Evolutionary conservation across 306 rosid species (phyloP), one percentile per base, ranked within the genome.

Genomic region (Clitoria ternatea): DNA sequence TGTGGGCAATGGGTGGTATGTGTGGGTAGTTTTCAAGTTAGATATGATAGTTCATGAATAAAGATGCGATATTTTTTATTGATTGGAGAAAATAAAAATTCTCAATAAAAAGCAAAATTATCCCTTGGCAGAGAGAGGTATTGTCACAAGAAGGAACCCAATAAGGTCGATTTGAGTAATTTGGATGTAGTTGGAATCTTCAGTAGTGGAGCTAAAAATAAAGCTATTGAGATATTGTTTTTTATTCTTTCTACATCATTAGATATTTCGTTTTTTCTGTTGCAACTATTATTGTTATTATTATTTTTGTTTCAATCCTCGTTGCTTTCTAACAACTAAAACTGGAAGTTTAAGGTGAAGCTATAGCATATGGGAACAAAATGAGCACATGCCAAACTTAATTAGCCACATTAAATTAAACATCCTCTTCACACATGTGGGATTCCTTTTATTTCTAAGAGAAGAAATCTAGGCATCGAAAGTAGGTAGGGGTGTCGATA

Each of bases 31-130:
- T 75, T 81, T 81, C 76, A 74, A 76, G 77, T 82, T 77, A 72
- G 82, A 83, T 73, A 81, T 83, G 90, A 83, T 87, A 37, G 84
- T 84, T 82, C 77, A 70, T 78, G 81, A 83, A 79, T 81, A 83
- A 76, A 80, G 83, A 68, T 82, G 72, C 68, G 88, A 75, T 79
- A 65, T 76, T 75, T 44, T 81, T 78, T 77, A 76, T 82, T 79
- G 78, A 73, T 59, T 37, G 71, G 19, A 59, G 66, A 73, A 63
- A 69, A 57, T 33, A 77, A 74, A 84, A 73, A 77, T 79, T 80
- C 72, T 69, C 37, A 61, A 56, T 44, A 72, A 69, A 69, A 82
- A 75, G 69, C 54, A 61, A 75, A 76, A 48, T 59, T 59, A 67
- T 69, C 61, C 55, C 32, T 55, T 56, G 23, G 61, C 54, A 64